Evolutionary conservation across 1,139 yeast species (phyloP), one percentile per base, ranked within the genome.

Genomic region (Saccharomyces pastorianus): DNA sequence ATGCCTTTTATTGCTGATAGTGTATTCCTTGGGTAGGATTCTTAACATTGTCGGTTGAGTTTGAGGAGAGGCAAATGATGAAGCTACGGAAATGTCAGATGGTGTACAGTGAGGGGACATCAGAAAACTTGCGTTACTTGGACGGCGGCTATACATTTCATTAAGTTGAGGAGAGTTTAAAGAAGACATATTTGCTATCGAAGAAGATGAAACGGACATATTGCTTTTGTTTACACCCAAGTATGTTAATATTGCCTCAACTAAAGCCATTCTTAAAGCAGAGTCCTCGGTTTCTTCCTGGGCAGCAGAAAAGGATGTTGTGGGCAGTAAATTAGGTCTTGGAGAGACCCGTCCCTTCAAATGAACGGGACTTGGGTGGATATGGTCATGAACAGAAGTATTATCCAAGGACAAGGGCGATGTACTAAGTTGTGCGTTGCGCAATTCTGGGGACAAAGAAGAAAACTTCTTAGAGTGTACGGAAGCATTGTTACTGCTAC

Each of bases 221-320:
- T 68, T 68, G 27, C 71, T 72, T 55, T 77, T 79, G 47, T 79
- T 79, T 13, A 91, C 76, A 0, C 97, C 97, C 42, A 91, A 73
- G 29, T 83, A 73, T 55, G 79, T 78, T 66, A 91, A 87, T 54
- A 93, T 80, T 47, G 84, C 85, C 61, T 88, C 96, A 6, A 86
- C 80, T 2, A 93, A 71, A 0, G 96, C 90, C 31, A 79, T 74
- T 49, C 90, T 76, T 47, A 88, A 71, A 0, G 88, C 79, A 0
- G 83, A 75, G 51, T 88, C 96, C 60, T 88, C 95, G 0, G 88
- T 83, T 61, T 88, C 96, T 58, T 85, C 89, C 50, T 83, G 84
- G 31, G 56, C 58, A 1, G 67, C 62, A 28, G 65, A 62, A 9
- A 84, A 78, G 56, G 84, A 82, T 41, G 77, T 66, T 34, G 73